Evolutionary conservation across 2,329 filamentous ascomycete genomes (phyloP), one percentile per base, ranked within the genome.

Genomic region (Fusarium nanum): DNA sequence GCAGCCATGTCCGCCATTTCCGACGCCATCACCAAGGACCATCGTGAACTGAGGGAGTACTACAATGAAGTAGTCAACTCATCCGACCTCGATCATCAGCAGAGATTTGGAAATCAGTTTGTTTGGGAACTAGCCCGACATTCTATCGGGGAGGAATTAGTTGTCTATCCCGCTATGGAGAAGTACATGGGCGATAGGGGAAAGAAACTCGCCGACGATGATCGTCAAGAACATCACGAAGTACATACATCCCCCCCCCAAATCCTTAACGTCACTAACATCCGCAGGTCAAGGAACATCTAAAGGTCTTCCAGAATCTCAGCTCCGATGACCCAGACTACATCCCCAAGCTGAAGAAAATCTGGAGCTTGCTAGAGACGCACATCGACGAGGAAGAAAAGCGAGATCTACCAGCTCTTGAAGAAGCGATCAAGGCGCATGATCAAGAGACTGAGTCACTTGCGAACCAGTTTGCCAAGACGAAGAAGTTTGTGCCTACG

Each of bases 111-210:
- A 11, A 86, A 86, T 46, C 80, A 82, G 45, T 85, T 86, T 53
- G 77, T 79, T 1, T 86, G 83, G 84, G 83, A 85, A 53, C 74
- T 86, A 0, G 82, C 83, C 2, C 79, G 84, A 4, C 84, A 85
- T 69, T 83, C 82, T 0, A 77, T 86, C n/a, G 78, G 78, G 9
- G 83, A 86, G 63, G 83, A 86, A 67, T 72, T 86, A 0, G 78
- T 88, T 12, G 78, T 88, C 1, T 88, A 88, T 64, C 86, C 87
- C 1, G 85, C 83, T 3, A 78, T 88, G 20, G 84, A 87, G 71
- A 82, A 83, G 60, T 75, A 85, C 56, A 67, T 88, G 20, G 76
- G 79, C 2, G 74, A 78, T 2, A 70, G 80, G 45, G 85, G 86
- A 47, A 78, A 80, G 34, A 67, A 75, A 3, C 75, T 85, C 67